Conservation (phyloP, 2,329 filamentous ascomycete genomes). For the Knoxdaviesia proteae region DNA sequence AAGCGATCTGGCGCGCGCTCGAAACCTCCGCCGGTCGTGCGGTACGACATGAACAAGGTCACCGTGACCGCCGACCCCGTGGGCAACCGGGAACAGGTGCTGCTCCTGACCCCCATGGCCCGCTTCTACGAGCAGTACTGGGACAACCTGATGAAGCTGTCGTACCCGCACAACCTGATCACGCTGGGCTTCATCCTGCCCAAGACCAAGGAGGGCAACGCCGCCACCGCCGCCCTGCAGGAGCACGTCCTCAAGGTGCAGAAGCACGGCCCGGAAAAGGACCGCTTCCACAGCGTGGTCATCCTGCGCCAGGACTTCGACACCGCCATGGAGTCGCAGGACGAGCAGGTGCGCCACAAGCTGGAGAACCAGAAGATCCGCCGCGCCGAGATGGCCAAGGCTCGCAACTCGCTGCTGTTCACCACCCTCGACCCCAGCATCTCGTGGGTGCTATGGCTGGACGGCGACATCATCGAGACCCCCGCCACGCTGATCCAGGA, state of each 20-base stretch:
- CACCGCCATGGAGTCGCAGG: conserved; percentile 56
- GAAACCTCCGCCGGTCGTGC: conserved; percentile 64
- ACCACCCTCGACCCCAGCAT: conserved; percentile 80
- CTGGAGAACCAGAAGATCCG: conserved; percentile 73
- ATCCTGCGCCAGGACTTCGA: conserved; percentile 94
- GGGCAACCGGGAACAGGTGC: conserved; percentile 61
- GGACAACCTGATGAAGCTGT: conserved; percentile 70
- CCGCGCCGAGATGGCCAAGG: conserved; percentile 76
- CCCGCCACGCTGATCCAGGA: conserved; percentile 76
- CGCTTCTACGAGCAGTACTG: conserved; percentile 91
- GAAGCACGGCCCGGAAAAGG: conserved; percentile 48
- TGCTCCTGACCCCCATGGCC: conserved; percentile 82
- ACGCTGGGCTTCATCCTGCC: conserved; percentile 91
- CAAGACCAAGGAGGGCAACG: conserved; percentile 79
- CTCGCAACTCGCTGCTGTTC: conserved; percentile 85
- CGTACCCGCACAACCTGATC: conserved; percentile 85
- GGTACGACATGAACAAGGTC: conserved; percentile 89
- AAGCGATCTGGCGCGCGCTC: conserved; percentile 20
- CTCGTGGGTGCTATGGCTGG: conserved; percentile 93
- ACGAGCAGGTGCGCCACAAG: conserved; percentile 78
- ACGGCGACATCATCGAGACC: conserved; percentile 79
- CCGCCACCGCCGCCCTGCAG: conserved; percentile 65
- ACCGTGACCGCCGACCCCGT: conserved; percentile 61
- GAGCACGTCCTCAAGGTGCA: conserved; percentile 72
- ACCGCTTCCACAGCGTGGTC: conserved; percentile 79